These are phyloP conservation scores for Hymenoscyphus fraxineus DNA, from an alignment of 2,329 filamentous ascomycete genomes.

Conservation along the genomic window DNA sequence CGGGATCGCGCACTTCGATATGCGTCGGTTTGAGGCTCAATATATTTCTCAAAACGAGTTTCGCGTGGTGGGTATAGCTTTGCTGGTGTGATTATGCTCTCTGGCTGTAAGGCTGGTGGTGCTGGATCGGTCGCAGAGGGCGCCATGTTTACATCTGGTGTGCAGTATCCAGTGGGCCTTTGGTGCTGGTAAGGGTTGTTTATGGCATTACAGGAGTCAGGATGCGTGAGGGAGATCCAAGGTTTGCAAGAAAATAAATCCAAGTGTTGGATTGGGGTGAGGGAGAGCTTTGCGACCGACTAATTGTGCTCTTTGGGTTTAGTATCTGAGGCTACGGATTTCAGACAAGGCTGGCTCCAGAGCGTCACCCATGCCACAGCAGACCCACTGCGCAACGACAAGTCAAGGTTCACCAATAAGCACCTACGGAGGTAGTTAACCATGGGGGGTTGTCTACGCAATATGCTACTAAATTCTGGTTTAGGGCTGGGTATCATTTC, in stretches of 20 bases:
- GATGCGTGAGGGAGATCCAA: not conserved
- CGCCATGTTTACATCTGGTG: conserved; percentile 27
- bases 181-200: conserved; percentile 20
- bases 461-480: not conserved
- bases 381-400: not conserved
- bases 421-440: not conserved
- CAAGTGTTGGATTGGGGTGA: not conserved
- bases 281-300: conserved; percentile 12
- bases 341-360: not conserved
- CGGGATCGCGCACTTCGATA: conserved; percentile 56
- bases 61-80: conserved; percentile 60
- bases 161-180: conserved; percentile 1
- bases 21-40: conserved; percentile 58
- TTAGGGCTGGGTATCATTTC: conserved; percentile 11
- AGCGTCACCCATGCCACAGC: not conserved
- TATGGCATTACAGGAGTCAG: conserved; percentile 53
- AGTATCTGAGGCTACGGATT: conserved; percentile 19
- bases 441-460: not conserved
- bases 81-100: conserved; percentile 49
- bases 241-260: not conserved
- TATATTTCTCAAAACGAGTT: conserved; percentile 54
- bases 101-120: conserved; percentile 39
- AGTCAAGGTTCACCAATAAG: not conserved
- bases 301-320: conserved; percentile 7
- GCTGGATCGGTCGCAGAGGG: conserved; percentile 32